These are phyloP conservation scores for Lepiota subincarnata DNA, from an alignment of 768 basidiomycete species.

Conservation along the genomic window DNA sequence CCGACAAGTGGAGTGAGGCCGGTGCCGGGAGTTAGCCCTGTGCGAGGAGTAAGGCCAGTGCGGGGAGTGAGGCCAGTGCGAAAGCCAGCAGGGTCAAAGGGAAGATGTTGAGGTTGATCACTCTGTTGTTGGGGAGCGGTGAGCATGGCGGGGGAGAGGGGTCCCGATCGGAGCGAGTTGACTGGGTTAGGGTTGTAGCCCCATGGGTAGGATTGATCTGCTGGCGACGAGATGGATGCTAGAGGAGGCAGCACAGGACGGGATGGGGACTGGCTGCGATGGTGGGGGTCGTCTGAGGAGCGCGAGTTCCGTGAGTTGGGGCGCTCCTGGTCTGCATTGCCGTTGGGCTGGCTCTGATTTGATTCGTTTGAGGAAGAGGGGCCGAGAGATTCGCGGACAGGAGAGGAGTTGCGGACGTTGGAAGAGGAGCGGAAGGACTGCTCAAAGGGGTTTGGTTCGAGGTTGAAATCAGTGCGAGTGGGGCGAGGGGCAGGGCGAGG, in stretches of 20 bases:
- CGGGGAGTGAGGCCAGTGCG: constrained; percentile 86
- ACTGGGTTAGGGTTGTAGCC: constrained; percentile 51
- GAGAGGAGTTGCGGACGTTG: constrained; percentile 43
- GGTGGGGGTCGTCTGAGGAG: constrained; percentile 22
- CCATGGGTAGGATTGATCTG: constrained; percentile 67
- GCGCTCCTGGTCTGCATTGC: constrained; percentile 21
- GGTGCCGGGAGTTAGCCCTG: constrained; percentile 71
- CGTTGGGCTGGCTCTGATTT: constrained; percentile 19
- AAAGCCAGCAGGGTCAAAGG: constrained; percentile 71
- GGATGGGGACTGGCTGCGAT: constrained; percentile 38
- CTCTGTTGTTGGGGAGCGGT: constrained; percentile 68
- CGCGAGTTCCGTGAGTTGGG: constrained; percentile 22
- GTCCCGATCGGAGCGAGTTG: constrained; percentile 87
- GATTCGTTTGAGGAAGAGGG: constrained; percentile 30
- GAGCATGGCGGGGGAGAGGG: constrained; percentile 95
- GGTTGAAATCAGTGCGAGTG: constrained; percentile 63
- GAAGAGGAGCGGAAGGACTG: constrained; percentile 73
- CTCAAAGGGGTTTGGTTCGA: constrained; percentile 93
- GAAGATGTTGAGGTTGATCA: constrained; percentile 32
- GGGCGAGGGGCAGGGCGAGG: constrained; percentile 24
- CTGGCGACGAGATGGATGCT: constrained; percentile 70
- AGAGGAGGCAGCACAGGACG: constrained; percentile 82
- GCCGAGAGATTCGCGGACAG: constrained; percentile 23
- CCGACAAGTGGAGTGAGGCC: constrained; percentile 80
- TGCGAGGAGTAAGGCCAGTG: constrained; percentile 83